A percentile compares a stretch with the other conserved stretches of the same genome.
Evolutionary conservation across 257 asterid species (phyloP).

Genomic region (Penstemon barbatus): DNA sequence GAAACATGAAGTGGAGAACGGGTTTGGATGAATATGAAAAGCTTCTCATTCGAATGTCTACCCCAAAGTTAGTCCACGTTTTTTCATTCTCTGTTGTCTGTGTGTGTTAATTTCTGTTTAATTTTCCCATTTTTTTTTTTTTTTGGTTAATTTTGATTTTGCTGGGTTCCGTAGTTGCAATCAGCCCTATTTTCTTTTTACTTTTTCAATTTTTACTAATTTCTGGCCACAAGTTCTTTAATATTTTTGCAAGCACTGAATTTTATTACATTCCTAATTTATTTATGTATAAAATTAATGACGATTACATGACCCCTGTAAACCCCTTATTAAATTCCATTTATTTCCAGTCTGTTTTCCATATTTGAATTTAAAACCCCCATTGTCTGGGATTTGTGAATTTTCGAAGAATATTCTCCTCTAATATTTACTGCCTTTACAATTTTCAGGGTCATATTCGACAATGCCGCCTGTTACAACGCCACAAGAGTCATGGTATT

Average conservation of each 20-base stretch:
- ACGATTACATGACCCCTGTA: conserved; percentile 28
- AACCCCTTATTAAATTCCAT: not conserved
- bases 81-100: not conserved
- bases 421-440: conserved; percentile 34
- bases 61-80: conserved; percentile 68
- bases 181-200: not conserved
- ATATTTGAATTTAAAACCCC: conserved; percentile 3
- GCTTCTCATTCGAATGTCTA: conserved; percentile 81
- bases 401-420: conserved; percentile 24
- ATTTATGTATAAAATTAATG: not conserved
- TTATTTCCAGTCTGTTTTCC: no score
- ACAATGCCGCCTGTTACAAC: conserved; percentile 83
- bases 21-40: conserved; percentile 87
- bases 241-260: not conserved
- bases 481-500: conserved; percentile 90
- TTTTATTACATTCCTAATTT: not conserved
- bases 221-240: not conserved
- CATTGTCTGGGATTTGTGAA: not conserved
- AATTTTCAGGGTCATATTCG: conserved; percentile 85
- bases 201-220: not conserved
- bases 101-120: not conserved
- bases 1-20: conserved; percentile 71
- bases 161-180: not conserved
- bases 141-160: not conserved
- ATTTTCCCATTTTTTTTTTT: not conserved